phyloP scores from a whole-genome alignment of 108 stramenopile species.

The Epithemia pelagica region DNA sequence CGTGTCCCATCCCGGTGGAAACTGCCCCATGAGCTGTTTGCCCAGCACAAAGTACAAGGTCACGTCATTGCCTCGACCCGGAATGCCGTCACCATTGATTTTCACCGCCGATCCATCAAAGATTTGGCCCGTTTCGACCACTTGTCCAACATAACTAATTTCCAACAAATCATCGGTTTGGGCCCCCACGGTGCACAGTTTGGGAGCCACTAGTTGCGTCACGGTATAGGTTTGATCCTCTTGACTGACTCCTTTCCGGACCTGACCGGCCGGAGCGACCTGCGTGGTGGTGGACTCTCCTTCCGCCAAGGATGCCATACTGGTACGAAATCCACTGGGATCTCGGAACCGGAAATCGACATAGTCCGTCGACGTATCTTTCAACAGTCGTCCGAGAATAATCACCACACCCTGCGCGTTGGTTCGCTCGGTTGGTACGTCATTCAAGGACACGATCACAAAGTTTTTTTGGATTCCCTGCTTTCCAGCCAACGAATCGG shows the following conservation, averaged over 20 bases:
- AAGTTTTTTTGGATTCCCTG: slow-evolving; percentile 57
- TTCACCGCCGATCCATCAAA: slow-evolving; percentile 79
- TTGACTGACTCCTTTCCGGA: slow-evolving; percentile 40
- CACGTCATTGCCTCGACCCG: slow-evolving; percentile 79
- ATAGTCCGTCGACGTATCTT: slow-evolving; percentile 10
- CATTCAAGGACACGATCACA: slow-evolving; percentile 61
- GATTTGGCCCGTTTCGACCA: slow-evolving; percentile 62
- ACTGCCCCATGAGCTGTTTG: slow-evolving; percentile 84
- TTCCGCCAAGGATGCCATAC: slow-evolving; percentile 21
- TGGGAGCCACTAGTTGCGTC: slow-evolving; percentile 54
- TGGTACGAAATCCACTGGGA: slow-evolving; percentile 44
- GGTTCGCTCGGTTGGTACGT: slow-evolving; percentile 39
- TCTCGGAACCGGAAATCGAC: slow-evolving; percentile 59
- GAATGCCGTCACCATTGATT: slow-evolving; percentile 67
- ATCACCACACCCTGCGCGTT: slow-evolving; percentile 65
- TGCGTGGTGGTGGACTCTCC: slow-evolving; percentile 45
- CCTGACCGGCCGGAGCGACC: slow-evolving; percentile 74
- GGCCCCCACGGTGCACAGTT: slow-evolving; percentile 59
- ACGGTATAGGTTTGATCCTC: slow-evolving; percentile 65
- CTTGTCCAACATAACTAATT: slow-evolving; percentile 65
- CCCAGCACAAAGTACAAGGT: slow-evolving; percentile 77
- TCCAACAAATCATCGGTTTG: slow-evolving; percentile 70
- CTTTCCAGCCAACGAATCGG: slow-evolving; percentile 51
- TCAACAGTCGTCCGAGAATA: slow-evolving; percentile 45
- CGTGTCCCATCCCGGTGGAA: slow-evolving; percentile 85